These are phyloP conservation scores for Aspergillus neotritici DNA, from an alignment of 2,329 filamentous ascomycete species.

Conservation along the genomic window DNA sequence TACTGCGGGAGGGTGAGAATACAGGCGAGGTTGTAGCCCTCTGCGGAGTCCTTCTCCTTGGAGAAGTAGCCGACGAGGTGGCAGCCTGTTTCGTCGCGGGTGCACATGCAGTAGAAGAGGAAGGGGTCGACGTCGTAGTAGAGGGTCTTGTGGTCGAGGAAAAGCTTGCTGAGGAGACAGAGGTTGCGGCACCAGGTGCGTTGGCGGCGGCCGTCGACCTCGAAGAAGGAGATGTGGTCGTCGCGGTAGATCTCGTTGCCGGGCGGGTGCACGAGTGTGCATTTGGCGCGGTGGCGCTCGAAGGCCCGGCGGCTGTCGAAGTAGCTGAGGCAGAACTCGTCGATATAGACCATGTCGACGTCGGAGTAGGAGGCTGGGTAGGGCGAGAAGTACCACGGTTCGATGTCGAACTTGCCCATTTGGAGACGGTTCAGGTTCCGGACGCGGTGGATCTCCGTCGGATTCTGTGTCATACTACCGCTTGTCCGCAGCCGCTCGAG, in stretches of 20 bases:
- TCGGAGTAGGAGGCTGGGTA: slow-evolving; percentile 87
- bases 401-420: slow-evolving; percentile 85
- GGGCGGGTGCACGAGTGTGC: slow-evolving; percentile 82
- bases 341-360: slow-evolving; percentile 88
- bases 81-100: slow-evolving; percentile 84
- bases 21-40: slow-evolving; percentile 97
- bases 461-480: slow-evolving; percentile 98
- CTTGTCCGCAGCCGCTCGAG: slow-evolving; percentile 93
- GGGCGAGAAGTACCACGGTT: slow-evolving; percentile 98
- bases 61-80: slow-evolving; percentile 99
- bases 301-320: slow-evolving; percentile 80
- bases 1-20: slow-evolving; percentile 95
- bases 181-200: slow-evolving; percentile 98
- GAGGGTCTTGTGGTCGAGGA: slow-evolving; percentile 95
- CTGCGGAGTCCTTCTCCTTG: slow-evolving; percentile 95
- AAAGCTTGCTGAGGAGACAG: slow-evolving; percentile 90
- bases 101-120: slow-evolving; percentile 93
- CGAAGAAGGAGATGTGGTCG: slow-evolving; percentile 86
- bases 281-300: slow-evolving; percentile 79
- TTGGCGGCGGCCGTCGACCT: slow-evolving; percentile 94
- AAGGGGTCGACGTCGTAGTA: slow-evolving; percentile 99
- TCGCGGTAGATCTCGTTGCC: slow-evolving; percentile 98
- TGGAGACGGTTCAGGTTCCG: slow-evolving; percentile 91
- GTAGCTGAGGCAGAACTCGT: slow-evolving; percentile 94
- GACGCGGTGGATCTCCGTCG: slow-evolving; percentile 91